phyloP scores from a whole-genome alignment of 2,329 filamentous ascomycete genomes.

The Penicillium rolfsii region DNA sequence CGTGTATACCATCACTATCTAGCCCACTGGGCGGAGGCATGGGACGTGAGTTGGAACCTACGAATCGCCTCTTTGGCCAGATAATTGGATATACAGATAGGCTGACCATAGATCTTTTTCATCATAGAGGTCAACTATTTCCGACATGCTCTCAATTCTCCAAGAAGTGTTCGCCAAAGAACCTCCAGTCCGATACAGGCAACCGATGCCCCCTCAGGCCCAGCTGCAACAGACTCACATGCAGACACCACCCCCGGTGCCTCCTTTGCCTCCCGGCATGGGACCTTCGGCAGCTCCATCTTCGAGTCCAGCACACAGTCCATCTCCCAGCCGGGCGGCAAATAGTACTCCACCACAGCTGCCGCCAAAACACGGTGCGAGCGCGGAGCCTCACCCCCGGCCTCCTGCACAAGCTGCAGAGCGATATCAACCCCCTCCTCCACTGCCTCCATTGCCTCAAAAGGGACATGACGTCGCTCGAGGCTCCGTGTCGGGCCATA shows the following conservation, averaged over 20 bases:
- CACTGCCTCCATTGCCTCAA: slow-evolving; percentile 46
- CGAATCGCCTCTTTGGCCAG: background rate
- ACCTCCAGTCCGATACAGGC: slow-evolving; percentile 81
- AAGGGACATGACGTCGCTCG: slow-evolving; percentile 32
- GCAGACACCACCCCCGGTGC: slow-evolving; percentile 65
- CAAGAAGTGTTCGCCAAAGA: slow-evolving; percentile 91
- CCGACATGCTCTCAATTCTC: slow-evolving; percentile 80
- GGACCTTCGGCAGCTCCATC: slow-evolving; percentile 38
- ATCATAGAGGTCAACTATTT: slow-evolving; percentile 73
- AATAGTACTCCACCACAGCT: slow-evolving; percentile 39
- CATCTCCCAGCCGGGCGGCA: slow-evolving; percentile 19
- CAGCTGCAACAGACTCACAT: slow-evolving; percentile 40
- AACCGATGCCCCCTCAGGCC: slow-evolving; percentile 39
- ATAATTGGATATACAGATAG: background rate
- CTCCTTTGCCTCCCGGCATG: slow-evolving; percentile 70
- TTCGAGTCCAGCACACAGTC: slow-evolving; percentile 35
- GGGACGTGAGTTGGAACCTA: slow-evolving; percentile 71
- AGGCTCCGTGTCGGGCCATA: slow-evolving; percentile 17
- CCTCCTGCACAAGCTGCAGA: slow-evolving; percentile 26
- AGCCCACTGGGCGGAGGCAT: slow-evolving; percentile 83
- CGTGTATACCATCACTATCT: slow-evolving; percentile 95
- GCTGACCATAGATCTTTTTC: background rate
- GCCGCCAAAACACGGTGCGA: slow-evolving; percentile 42
- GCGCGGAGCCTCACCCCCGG: slow-evolving; percentile 20
- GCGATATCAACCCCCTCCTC: slow-evolving; percentile 37